These are phyloP conservation scores for Amborella trichopoda DNA, from an alignment of 164 flowering plant genomes.

Conservation along the genomic window DNA sequence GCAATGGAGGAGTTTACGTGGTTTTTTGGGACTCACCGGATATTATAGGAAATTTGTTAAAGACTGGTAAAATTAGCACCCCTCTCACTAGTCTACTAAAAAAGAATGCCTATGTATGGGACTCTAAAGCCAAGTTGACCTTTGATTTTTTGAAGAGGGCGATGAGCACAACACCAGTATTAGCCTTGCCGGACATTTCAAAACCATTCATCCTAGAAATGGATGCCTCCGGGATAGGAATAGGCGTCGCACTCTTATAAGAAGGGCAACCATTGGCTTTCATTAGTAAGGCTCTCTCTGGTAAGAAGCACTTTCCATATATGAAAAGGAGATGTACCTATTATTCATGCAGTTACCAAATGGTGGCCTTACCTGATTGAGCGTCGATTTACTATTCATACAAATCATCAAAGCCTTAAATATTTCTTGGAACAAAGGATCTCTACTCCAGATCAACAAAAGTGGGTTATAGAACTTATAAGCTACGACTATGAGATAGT, in stretches of 20 bases:
- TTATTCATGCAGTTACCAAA: not conserved
- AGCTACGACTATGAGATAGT: no score
- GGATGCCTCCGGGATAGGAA: not conserved
- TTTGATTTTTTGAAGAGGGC: not conserved
- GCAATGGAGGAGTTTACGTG: not conserved
- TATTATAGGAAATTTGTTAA: not conserved
- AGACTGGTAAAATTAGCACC: not conserved
- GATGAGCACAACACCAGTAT: not conserved
- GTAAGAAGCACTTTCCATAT: not conserved
- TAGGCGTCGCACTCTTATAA: not conserved
- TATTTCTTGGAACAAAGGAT: not conserved
- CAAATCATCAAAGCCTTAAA: not conserved
- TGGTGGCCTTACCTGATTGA: not conserved
- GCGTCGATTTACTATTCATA: not conserved
- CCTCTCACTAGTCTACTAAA: not conserved
- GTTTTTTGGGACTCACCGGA: conserved; percentile 1
- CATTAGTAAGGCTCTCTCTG: not conserved
- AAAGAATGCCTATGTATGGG: not conserved
- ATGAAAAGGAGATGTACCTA: not conserved
- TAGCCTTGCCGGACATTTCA: not conserved
- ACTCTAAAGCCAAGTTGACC: not conserved
- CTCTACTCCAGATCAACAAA: no score
- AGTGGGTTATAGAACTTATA: no score
- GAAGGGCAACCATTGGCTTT: not conserved
- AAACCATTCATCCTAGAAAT: not conserved